Percentiles rank a stretch among this genome's conserved stretches.
These are phyloP conservation scores for Alternaria viburni DNA, from an alignment of 2,329 filamentous ascomycete genomes.

Conservation along the genomic window DNA sequence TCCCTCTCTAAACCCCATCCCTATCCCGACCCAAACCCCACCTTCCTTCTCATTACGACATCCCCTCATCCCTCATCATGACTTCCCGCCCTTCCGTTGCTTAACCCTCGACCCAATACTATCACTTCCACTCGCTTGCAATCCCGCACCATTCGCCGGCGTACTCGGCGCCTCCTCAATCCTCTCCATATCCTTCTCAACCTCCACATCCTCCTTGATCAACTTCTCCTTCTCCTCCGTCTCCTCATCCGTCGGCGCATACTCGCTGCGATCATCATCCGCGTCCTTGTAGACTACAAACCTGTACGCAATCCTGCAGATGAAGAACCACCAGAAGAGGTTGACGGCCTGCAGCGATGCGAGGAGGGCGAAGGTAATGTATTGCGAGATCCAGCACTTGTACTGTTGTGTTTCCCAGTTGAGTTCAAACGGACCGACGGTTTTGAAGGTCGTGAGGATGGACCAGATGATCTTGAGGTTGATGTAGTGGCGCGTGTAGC, in stretches of 20 bases:
- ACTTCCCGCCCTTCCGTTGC: conserved; percentile 22
- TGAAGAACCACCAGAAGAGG: conserved; percentile 81
- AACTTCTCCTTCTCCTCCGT: conserved; percentile 33
- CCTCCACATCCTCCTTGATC: conserved; percentile 3
- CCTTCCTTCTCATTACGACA: background rate
- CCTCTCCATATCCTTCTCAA: conserved; percentile 13
- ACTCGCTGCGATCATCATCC: conserved; percentile 75
- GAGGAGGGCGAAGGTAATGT: conserved; percentile 70
- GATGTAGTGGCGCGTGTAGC: conserved; percentile 86
- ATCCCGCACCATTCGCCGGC: conserved; percentile 8
- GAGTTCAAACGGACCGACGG: conserved; percentile 75
- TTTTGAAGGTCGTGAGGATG: conserved; percentile 76
- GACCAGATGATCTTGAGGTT: conserved; percentile 79
- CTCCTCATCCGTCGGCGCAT: conserved; percentile 60
- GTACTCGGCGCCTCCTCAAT: conserved; percentile 30
- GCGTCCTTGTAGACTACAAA: conserved; percentile 67
- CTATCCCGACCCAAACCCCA: background rate
- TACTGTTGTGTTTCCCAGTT: conserved; percentile 79
- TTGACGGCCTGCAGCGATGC: conserved; percentile 75
- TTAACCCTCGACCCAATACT: conserved; percentile 26
- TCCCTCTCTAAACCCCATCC: background rate
- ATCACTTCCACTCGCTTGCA: conserved; percentile 12
- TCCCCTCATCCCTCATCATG: background rate
- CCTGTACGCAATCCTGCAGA: conserved; percentile 75
- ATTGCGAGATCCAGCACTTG: conserved; percentile 74